Conservation (phyloP, 768 basidiomycete species). For the Coprinellus aureogranulatus region DNA sequence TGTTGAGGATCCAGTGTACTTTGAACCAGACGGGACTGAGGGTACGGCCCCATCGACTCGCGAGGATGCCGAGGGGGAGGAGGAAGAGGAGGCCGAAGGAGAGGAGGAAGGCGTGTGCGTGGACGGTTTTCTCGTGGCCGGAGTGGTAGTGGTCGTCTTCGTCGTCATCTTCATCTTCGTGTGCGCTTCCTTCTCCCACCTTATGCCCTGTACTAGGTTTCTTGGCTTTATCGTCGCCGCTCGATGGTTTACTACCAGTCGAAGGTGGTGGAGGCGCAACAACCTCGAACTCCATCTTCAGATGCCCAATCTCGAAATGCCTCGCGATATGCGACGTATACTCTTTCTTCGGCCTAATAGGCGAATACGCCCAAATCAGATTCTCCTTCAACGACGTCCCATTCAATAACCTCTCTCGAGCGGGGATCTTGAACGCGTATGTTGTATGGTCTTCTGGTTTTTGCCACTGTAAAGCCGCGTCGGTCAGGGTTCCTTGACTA, state of each 20-base stretch:
- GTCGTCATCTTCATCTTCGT: too few relatives aligned
- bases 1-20: constrained; percentile 51
- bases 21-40: constrained; percentile 54
- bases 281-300: constrained; percentile 33
- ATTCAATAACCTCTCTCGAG: constrained; percentile 31
- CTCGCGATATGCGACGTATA: constrained; percentile 16
- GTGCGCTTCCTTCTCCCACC: too few relatives aligned
- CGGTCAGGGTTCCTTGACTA: not conserved
- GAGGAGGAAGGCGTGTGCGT: constrained; percentile 52
- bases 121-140: constrained; percentile 40
- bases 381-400: constrained; percentile 24
- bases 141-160: constrained; percentile 18
- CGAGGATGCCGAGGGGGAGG: constrained; percentile 50
- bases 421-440: constrained; percentile 41
- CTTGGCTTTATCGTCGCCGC: constrained; percentile 7
- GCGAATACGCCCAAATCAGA: constrained; percentile 43
- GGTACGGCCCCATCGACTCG: constrained; percentile 56
- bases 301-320: constrained; percentile 34
- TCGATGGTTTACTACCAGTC: not conserved
- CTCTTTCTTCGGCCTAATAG: constrained; percentile 23
- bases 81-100: constrained; percentile 56
- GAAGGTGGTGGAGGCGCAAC: constrained; percentile 18
- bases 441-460: constrained; percentile 31
- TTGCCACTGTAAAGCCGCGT: constrained; percentile 20
- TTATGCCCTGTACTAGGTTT: too few relatives aligned